Base-by-base conservation (phyloP, 495 filamentous ascomycete genomes). In the Gamarada debralockiae region DNA sequence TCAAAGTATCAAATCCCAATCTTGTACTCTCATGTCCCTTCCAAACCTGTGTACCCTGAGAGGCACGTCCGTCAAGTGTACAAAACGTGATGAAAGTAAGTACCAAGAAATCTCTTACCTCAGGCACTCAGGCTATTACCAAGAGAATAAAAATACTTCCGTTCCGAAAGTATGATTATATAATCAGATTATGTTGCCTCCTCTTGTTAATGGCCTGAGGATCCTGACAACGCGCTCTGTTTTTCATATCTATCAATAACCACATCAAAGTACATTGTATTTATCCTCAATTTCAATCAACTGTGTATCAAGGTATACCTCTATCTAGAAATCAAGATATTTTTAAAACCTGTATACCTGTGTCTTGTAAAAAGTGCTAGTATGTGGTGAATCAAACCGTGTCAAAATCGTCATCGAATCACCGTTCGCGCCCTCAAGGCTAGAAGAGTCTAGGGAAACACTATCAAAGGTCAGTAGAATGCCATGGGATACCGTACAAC, bases 241-340 rank as follows among this genome's bases (percentile, higher is more conserved):
- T 46, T 46, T 25, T 46, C 42, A 46, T 46, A 46, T 46, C 25
- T 15, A 46, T 20, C 42, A 46, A 46, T 46, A 46, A 25, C 42
- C 42, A 14, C 42, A 25, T 46, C 20, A 29, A 46, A 46, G 17
- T 20, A 46, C 5, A 46, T 25, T 20, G 21, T 4, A 46, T 46
- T 24, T 25, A 25, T 46, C 25, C 25, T 15, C 17, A 46, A 46
- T 46, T 46, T 46, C 42, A 46, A 8, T 46, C 9, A 15, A 20
- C 42, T 46, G 17, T 46, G 42, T 15, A 46, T 46, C 25, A 24
- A 46, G 25, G 25, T 25, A 46, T n/a, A 21, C 13, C 21, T 46
- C 42, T n/a, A n/a, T n/a, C n/a, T n/a, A n/a, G n/a, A n/a, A n/a
- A n/a, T n/a, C n/a, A n/a, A n/a, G n/a, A n/a, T n/a, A n/a, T n/a